Evolutionary conservation across 352 stramenopile genomes (phyloP), one percentile per base, ranked within the genome.

Genomic region (Lagenidium sp.): DNA sequence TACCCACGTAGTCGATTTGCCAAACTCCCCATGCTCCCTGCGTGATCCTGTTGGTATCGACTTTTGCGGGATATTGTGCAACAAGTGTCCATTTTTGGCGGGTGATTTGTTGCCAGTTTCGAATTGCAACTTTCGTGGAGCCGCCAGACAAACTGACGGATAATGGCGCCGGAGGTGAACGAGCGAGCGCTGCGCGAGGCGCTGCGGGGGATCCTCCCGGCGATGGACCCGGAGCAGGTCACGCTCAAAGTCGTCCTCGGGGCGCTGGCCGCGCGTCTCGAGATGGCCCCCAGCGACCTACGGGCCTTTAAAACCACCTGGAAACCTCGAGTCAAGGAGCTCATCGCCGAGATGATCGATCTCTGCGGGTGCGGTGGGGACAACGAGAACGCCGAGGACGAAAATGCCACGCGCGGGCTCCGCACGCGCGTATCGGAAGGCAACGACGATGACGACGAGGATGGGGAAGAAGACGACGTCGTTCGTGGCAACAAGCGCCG

Each of bases 151-250:
- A n/a, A n/a, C n/a, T n/a, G n/a, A n/a, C n/a, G n/a, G n/a, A n/a
- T n/a, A n/a, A 36, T 6, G 28, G 15, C 15, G 28, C 8, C 13
- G 37, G 21, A 43, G 23, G 37, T 22, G 20, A 30, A 18, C 6
- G 12, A 8, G 15, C 28, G 28, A 32, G 28, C 64, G 36, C 44
- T 80, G 8, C 25, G 28, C 23, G 37, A 42, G 10, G 74, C 55
- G 47, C 55, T 93, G 44, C 43, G 53, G 28, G 41, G 69, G 39
- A 57, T 86, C 15, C 61, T 90, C 1, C 77, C 80, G 24, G 49
- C 44, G 7, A 67, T 93, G 60, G 61, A 89, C 38, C 58, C 60
- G 13, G 35, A 55, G 21, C 63, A 57, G 16, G 68, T 69, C 36
- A 86, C 64, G 15, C 36, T 89, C 7, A 55, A 62, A 11, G 45